Evolutionary conservation across 75 land plant species (phyloP), one percentile per base, ranked within the genome.

Genomic region (Pinus taeda): DNA sequence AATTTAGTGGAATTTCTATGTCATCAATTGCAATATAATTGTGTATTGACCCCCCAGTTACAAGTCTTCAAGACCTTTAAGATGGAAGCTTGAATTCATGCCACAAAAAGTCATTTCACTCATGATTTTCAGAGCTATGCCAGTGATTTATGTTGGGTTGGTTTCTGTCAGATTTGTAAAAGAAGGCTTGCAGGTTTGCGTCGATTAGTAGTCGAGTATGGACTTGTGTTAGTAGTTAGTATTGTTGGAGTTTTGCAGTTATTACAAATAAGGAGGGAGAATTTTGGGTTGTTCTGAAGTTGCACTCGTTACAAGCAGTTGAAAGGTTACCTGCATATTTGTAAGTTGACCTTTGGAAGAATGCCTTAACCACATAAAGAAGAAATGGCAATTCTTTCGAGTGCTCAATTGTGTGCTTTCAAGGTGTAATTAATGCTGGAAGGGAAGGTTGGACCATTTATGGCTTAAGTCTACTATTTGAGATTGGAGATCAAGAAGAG

Each of bases 1-100:
- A 71, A n/a, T n/a, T 91, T 37, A n/a, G 49, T n/a, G 39, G 67
- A 42, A 42, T 64, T 64, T 30, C 15, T 26, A 15, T 67, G 21
- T 67, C 49, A 18, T 67, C 49, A 18, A n/a, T 8, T 67, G 71
- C 36, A 33, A 37, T 39, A 6, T 18, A 18, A 36, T 21, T 17
- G 21, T 6, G n/a, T 17, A 67, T 39, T 64, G 18, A 26, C 33
- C 26, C 2, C 3, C 6, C 45, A 64, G 15, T 64, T 64, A 30
- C 5, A 29, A 30, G 67, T 29, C 33, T 64, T 36, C 67, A 4
- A 64, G 17, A 3, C 6, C 12, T 63, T 13, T 30, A 63, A 63
- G 36, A 21, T 63, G 37, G 42, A 6, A 36, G 42, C 18, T 66
- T 66, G 17, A 18, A 67, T 39, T 37, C 36, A n/a, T 20, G 21